Conservation (phyloP, 2,329 filamentous ascomycete species). For the Thelonectria blattea region DNA sequence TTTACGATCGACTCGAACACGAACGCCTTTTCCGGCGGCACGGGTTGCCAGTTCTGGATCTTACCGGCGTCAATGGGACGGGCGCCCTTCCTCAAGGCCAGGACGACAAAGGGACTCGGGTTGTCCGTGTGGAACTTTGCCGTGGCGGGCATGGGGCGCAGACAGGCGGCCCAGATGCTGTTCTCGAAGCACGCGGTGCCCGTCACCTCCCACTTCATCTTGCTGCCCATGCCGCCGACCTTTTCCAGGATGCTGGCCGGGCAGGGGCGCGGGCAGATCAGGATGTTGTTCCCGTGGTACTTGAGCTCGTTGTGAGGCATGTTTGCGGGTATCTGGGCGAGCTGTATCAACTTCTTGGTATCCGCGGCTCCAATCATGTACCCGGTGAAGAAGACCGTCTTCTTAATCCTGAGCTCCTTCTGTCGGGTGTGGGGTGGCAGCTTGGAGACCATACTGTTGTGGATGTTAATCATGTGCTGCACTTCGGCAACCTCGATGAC, state of each 20-base stretch:
- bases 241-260: constrained; percentile 76
- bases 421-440: constrained; percentile 45
- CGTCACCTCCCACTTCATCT: constrained; percentile 82
- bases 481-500: constrained; percentile 81
- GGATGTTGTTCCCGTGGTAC: constrained; percentile 85
- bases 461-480: constrained; percentile 86
- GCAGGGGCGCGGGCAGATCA: constrained; percentile 83
- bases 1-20: constrained; percentile 83
- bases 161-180: constrained; percentile 84
- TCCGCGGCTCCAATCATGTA: constrained; percentile 81
- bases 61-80: constrained; percentile 80
- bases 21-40: constrained; percentile 72
- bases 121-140: constrained; percentile 81
- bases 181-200: constrained; percentile 78
- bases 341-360: constrained; percentile 71
- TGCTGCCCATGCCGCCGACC: constrained; percentile 85
- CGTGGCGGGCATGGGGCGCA: constrained; percentile 73
- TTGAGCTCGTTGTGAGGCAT: constrained; percentile 75
- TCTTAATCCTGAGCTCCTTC: constrained; percentile 73
- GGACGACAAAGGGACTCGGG: constrained; percentile 76
- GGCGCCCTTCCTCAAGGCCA: constrained; percentile 78
- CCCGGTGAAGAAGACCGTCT: constrained; percentile 88
- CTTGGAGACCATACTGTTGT: constrained; percentile 66
- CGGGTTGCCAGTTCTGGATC: constrained; percentile 83
- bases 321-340: constrained; percentile 69